Evolutionary conservation across 2,329 filamentous ascomycete genomes (phyloP).

Genomic region (Apiospora sp.): DNA sequence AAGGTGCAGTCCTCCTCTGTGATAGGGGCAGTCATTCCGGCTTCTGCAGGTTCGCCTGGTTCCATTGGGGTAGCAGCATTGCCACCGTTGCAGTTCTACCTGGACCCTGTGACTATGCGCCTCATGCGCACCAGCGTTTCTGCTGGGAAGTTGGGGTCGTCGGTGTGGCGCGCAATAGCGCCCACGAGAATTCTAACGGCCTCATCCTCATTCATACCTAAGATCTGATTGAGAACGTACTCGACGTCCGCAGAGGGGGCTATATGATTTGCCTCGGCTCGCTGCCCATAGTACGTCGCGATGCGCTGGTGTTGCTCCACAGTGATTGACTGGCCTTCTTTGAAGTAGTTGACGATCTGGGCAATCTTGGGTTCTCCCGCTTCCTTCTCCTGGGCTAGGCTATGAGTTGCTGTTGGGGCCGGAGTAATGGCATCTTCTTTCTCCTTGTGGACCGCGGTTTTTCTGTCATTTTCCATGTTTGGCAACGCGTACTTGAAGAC

Average conservation of each 20-base stretch:
- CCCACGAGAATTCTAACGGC: conserved; percentile 30
- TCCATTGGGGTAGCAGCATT: not conserved
- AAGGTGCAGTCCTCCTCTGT: conserved; percentile 39
- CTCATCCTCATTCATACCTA: conserved; percentile 37
- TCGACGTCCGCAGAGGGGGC: conserved; percentile 37
- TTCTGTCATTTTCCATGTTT: not conserved
- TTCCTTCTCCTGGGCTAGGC: not conserved
- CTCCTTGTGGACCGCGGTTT: not conserved
- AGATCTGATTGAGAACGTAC: conserved; percentile 34
- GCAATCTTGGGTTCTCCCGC: not conserved
- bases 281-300: not conserved
- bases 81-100: conserved; percentile 36
- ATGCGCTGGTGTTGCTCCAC: conserved; percentile 4
- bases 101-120: conserved; percentile 36
- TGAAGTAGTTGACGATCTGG: not conserved
- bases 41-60: no score
- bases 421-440: not conserved
- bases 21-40: not conserved
- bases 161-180: conserved; percentile 34
- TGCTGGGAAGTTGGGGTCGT: conserved; percentile 40
- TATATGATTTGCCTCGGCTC: conserved; percentile 24
- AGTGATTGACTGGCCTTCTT: not conserved
- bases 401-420: not conserved
- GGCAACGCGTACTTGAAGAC: no score
- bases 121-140: conserved; percentile 32